These are phyloP conservation scores for Fusarium dlaminii DNA, from an alignment of 2,329 filamentous ascomycete genomes.

Conservation along the genomic window DNA sequence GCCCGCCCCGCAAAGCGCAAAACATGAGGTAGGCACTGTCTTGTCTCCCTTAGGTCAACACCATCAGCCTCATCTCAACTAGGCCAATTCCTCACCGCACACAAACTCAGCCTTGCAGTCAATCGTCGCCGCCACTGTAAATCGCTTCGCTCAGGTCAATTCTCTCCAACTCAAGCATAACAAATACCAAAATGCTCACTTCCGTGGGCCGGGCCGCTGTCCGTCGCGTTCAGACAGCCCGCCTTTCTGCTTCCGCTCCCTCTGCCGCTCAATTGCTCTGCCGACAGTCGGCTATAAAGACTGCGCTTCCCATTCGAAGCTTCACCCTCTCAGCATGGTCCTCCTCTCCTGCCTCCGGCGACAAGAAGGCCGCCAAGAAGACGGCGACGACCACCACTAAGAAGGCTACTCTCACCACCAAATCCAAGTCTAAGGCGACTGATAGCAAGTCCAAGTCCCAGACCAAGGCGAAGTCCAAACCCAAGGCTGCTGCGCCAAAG, in stretches of 20 bases:
- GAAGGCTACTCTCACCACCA: constrained; percentile 33
- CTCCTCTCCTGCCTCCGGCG: constrained; percentile 37
- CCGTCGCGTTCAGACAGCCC: constrained; percentile 46
- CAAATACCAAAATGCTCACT: constrained; percentile 51
- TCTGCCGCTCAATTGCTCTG: constrained; percentile 36
- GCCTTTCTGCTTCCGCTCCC: constrained; percentile 37
- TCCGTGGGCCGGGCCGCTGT: constrained; percentile 52
- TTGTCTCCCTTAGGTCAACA: constrained; percentile 15
- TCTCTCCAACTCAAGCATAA: background rate
- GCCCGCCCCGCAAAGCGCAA: constrained; percentile 12
- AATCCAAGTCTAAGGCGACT: constrained; percentile 18
- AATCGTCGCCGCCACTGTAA: background rate
- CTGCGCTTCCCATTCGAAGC: constrained; percentile 39
- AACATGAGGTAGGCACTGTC: constrained; percentile 14
- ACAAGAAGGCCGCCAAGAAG: constrained; percentile 33
- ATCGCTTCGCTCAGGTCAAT: background rate
- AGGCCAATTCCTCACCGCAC: constrained; percentile 11
- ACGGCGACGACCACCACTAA: constrained; percentile 26
- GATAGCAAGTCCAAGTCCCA: constrained; percentile 43
- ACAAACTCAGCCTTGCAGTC: constrained; percentile 16
- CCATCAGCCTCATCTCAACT: constrained; percentile 23
- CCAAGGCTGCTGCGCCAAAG: constrained; percentile 40
- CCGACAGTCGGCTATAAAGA: constrained; percentile 25
- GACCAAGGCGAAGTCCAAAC: constrained; percentile 43
- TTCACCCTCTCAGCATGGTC: constrained; percentile 47